Conservation (phyloP, 2,329 filamentous ascomycete species). For the Monosporascus cannonballus region DNA sequence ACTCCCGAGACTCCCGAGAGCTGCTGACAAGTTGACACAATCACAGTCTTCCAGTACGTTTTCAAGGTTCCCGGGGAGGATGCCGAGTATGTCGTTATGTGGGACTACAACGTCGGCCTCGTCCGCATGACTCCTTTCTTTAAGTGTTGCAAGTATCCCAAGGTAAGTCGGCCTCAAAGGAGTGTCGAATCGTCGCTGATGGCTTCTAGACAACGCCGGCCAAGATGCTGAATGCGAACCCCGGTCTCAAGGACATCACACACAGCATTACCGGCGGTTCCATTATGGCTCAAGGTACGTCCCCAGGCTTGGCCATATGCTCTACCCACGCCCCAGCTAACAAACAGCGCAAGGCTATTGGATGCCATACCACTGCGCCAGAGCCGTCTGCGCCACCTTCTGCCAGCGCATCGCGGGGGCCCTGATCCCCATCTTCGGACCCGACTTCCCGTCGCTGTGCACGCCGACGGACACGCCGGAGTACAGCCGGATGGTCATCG, state of each 20-base stretch:
- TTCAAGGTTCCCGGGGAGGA: slow-evolving; percentile 66
- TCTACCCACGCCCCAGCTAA: slow-evolving; percentile 1
- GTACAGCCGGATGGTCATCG: slow-evolving; percentile 63
- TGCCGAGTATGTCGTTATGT: slow-evolving; percentile 73
- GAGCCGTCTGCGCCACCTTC: slow-evolving; percentile 82
- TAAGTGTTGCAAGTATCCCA: slow-evolving; percentile 81
- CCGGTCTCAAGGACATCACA: slow-evolving; percentile 79
- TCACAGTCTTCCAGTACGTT: slow-evolving; percentile 73
- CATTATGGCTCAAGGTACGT: slow-evolving; percentile 77
- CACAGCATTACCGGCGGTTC: slow-evolving; percentile 93
- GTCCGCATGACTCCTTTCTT: slow-evolving; percentile 94
- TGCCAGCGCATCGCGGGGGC: slow-evolving; percentile 79
- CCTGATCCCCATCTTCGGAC: slow-evolving; percentile 85
- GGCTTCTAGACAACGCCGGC: slow-evolving; percentile 84
- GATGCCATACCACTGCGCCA: slow-evolving; percentile 87
- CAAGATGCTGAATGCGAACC: slow-evolving; percentile 73
- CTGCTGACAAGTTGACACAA: slow-evolving; percentile 8
- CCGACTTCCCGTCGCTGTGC: slow-evolving; percentile 70
- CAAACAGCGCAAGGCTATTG: slow-evolving; percentile 68
- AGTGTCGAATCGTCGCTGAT: slow-evolving; percentile 52
- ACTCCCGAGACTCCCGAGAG: background rate
- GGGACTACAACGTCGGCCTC: slow-evolving; percentile 94
- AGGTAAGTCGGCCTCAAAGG: slow-evolving; percentile 48
- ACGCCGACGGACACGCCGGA: slow-evolving; percentile 55
- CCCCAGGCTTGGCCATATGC: slow-evolving; percentile 10